Base-by-base conservation (phyloP, 495 filamentous ascomycete genomes). In the Viridothelium virens region DNA sequence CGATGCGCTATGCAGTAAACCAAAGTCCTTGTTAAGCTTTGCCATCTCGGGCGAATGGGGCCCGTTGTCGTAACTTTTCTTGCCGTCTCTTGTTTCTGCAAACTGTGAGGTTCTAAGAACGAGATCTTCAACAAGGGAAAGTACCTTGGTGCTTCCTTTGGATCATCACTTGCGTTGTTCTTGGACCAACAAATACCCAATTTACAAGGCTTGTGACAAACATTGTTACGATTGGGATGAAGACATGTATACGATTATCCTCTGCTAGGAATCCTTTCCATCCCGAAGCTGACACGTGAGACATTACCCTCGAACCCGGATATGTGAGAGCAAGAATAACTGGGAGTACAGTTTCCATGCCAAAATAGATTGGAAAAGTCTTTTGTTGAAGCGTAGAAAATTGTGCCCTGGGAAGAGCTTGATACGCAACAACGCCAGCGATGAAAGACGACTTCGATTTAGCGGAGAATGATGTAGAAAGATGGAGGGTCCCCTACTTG, bases 301-400 rank as follows among this genome's bases (percentile, higher is more conserved):
- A 36, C 1, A 53, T 68, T 16, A 61, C 84, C 79, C 7, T 77
- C 76, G 47, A 71, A n/a, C 79, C 81, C 50, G 90, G 90, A 72
- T 88, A 92, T 41, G 93, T 97, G 64, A 95, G 73, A n/a, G 88
- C 87, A 9, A 96, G 78, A 25, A 91, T 70, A 14, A 86, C 74
- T 6, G 93, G 89, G 2, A 91, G 79, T 4, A 83, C 81, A 3
- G 89, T 85, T 79, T 96, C 92, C 53, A 96, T 75, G 34, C 83
- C 79, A 76, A 97, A 96, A 79, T 93, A 97, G 70, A 88, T 76
- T 33, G 93, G 93, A 78, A 95, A 93, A 71, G 91, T 85, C 70
- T 83, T 83, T 41, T 84, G 77, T 78, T 96, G 93, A 36, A 97
- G 81, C 44, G 83, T 80, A 4, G 86, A 81, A 78, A 97, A 97